Base-by-base conservation (phyloP, 2,329 filamentous ascomycete species). In the Aureobasidium namibiae region DNA sequence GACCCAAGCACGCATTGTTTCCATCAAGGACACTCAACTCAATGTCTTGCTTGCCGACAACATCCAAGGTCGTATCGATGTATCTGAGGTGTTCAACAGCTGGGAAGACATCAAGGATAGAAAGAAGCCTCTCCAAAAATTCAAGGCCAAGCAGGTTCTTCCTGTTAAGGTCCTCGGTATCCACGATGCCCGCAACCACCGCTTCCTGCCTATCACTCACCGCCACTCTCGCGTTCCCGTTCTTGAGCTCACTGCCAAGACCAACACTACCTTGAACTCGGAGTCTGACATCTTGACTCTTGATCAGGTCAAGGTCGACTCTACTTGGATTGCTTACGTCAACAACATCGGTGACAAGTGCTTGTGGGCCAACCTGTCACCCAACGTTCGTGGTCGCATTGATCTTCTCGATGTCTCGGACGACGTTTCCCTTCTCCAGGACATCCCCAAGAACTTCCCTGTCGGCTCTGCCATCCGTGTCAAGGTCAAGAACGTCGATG, bases 161-260 rank as follows among this genome's bases (percentile, higher is more conserved):
- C 76, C 82, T 14, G 91, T 92, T 39, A 88, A 86, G 68, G 82
- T 96, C 38, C 78, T 97, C 36, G 92, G 92, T 63, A 81, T 95
- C 33, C 92, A 97, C 69, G 91, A 96, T 74, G 89, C 91, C 52
- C 86, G 88, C 65, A 95, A 90, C 66, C 90, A 96, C 73, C 86
- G 88, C 46, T 99, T 96, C 76, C 79, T 99, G 42, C 92, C 94
- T 2, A 89, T 99, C 67, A 89, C 88, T 38, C 92, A 97, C 74
- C 84, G 91, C 56, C 85, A 85, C 49, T 85, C 85, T 59, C 92
- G 91, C 71, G 86, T 87, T 45, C 78, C 83, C 0, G 87, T 96
- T 1, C 88, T 92, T 61, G 94, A 99, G 71, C 81, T 97, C 56
- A 94, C 92, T 4, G 83, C 88, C 4, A 96, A 92, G 74, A 81